These are phyloP conservation scores for Dalbergia oliveri DNA, from an alignment of 306 rosid genomes.

Conservation along the genomic window DNA sequence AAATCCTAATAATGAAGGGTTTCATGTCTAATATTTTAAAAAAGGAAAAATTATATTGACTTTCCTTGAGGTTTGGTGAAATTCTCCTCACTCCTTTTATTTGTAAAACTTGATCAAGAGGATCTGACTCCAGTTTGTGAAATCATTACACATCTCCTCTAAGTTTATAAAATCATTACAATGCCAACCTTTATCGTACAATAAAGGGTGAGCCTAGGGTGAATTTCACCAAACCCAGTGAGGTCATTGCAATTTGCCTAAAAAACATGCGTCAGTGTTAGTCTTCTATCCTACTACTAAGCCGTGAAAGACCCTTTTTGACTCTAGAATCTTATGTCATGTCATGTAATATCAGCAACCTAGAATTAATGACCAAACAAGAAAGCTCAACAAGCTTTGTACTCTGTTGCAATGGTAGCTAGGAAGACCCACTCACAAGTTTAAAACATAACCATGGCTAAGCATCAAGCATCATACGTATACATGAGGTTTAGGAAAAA, in stretches of 20 bases:
- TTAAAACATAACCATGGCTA: neutral
- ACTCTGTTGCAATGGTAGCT: neutral
- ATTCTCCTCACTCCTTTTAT: no score
- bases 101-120: no score
- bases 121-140: no score
- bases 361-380: constrained; percentile 8
- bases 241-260: no score
- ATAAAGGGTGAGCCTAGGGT: no score
- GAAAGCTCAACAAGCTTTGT: neutral
- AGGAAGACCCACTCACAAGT: neutral
- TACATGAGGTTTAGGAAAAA: neutral
- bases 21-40: neutral
- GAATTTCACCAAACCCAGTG: no score
- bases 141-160: no score
- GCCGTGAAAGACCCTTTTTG: neutral
- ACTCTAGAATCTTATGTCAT: neutral
- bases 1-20: constrained; percentile 52
- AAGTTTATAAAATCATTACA: no score
- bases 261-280: no score
- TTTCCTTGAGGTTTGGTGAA: no score
- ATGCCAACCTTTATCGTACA: no score
- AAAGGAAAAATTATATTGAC: no score
- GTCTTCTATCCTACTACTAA: neutral
- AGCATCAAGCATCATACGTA: constrained; percentile 15
- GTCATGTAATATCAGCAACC: constrained; percentile 21